phyloP scores from a whole-genome alignment of 2,329 filamentous ascomycete species.

The Colletotrichum sidae region DNA sequence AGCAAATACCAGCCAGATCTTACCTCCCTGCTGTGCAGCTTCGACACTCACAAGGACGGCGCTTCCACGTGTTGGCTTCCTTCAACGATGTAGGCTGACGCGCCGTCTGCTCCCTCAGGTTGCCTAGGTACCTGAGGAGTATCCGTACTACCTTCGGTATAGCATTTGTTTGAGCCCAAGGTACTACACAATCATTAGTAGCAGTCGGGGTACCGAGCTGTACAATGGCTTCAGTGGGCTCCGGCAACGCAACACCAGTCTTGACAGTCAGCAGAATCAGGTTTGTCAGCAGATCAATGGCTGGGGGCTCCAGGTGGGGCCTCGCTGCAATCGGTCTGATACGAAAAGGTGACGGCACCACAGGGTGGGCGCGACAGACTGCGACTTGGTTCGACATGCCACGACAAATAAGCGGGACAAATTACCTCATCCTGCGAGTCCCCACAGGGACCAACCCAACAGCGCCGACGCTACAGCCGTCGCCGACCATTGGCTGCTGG shows the following conservation, averaged over 20 bases:
- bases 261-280: constrained; percentile 21
- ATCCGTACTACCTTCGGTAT: no score
- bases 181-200: neutral
- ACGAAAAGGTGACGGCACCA: constrained; percentile 11
- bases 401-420: constrained; percentile 12
- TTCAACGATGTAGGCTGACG: no score
- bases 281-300: constrained; percentile 20
- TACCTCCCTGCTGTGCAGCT: no score
- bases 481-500: no score
- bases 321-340: constrained; percentile 5
- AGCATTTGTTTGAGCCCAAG: no score
- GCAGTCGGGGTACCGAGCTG: neutral
- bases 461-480: neutral
- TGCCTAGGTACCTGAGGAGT: no score
- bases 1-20: no score
- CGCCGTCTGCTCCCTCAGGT: no score
- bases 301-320: constrained; percentile 3
- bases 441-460: constrained; percentile 20
- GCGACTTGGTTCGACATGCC: neutral
- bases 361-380: neutral
- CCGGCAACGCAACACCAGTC: neutral
- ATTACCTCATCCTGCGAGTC: constrained; percentile 30
- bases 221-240: neutral
- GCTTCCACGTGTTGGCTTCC: no score
- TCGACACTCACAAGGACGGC: no score